Conservation (phyloP, 1,139 yeast genomes). For the Debaryomyces sp. region DNA sequence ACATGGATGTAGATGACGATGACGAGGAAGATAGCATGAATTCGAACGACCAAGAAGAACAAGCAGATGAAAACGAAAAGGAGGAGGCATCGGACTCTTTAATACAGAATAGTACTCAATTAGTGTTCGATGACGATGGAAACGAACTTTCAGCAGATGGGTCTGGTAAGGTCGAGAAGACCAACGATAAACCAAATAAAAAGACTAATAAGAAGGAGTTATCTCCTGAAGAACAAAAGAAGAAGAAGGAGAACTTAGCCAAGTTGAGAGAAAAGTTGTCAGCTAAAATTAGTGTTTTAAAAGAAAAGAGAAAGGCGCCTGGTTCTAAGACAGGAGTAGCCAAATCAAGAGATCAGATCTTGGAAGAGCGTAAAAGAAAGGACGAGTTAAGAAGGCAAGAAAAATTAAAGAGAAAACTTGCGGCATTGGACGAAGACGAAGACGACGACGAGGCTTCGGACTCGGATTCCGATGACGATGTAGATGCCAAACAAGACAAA, state of each 20-base stretch:
- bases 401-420: slow-evolving; percentile 40
- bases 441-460: slow-evolving; percentile 43
- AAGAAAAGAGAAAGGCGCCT: slow-evolving; percentile 88
- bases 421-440: slow-evolving; percentile 35
- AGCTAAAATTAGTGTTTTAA: slow-evolving; percentile 65
- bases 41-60: slow-evolving; percentile 15
- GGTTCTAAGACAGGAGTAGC: slow-evolving; percentile 83
- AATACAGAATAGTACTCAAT: slow-evolving; percentile 41
- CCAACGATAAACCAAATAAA: slow-evolving; percentile 22
- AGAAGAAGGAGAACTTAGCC: slow-evolving; percentile 57
- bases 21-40: slow-evolving; percentile 15
- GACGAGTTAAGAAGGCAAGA: slow-evolving; percentile 43
- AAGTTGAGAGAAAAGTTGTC: slow-evolving; percentile 74
- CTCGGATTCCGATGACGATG: slow-evolving; percentile 37
- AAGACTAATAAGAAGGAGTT: slow-evolving; percentile 32
- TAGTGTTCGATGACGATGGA: slow-evolving; percentile 80
- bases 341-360: slow-evolving; percentile 72
- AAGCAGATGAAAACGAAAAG: slow-evolving; percentile 10
- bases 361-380: slow-evolving; percentile 56
- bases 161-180: slow-evolving; percentile 15
- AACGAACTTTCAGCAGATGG: slow-evolving; percentile 48
- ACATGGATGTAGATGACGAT: slow-evolving; percentile 19
- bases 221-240: slow-evolving; percentile 49
- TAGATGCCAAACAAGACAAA: slow-evolving; percentile 33
- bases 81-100: slow-evolving; percentile 17